Evolutionary conservation across 2,329 filamentous ascomycete genomes (phyloP).

Genomic region (Colletotrichum nymphaeae): DNA sequence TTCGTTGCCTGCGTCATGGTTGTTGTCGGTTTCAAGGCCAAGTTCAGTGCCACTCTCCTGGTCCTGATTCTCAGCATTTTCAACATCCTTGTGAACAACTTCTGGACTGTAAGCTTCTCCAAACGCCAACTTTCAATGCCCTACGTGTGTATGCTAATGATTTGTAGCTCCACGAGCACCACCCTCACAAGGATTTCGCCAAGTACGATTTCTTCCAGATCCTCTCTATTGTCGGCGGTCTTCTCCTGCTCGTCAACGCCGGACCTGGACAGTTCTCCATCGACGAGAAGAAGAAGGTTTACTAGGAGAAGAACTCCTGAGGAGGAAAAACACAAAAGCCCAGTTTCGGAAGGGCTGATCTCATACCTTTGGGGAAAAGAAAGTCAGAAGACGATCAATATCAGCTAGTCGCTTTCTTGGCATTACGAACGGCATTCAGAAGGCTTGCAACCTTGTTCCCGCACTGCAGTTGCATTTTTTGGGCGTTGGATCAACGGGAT

Average conservation of each 20-base stretch:
- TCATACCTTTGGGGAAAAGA: background rate
- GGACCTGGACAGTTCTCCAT: conserved; percentile 97
- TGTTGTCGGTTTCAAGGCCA: conserved; percentile 99
- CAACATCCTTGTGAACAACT: conserved; percentile 98
- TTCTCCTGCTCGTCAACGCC: conserved; percentile 97
- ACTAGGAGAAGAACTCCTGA: conserved; percentile 62
- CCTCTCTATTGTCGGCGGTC: conserved; percentile 95
- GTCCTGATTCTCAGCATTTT: conserved; percentile 96
- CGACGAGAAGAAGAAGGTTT: conserved; percentile 99
- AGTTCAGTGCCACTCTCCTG: conserved; percentile 95
- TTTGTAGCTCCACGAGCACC: conserved; percentile 88
- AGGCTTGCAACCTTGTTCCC: conserved; percentile 19
- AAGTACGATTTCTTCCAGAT: conserved; percentile 99
- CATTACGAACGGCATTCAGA: conserved; percentile 36
- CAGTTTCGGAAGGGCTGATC: conserved; percentile 10
- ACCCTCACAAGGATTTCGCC: conserved; percentile 99
- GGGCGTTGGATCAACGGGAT: conserved; percentile 39
- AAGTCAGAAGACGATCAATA: conserved; percentile 8
- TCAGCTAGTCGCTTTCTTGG: conserved; percentile 22
- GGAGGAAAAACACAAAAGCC: conserved; percentile 14
- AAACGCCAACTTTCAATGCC: background rate
- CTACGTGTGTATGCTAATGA: background rate
- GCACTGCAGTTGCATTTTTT: conserved; percentile 46
- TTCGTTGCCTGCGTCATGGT: conserved; percentile 97
- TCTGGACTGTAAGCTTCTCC: conserved; percentile 89